Evolutionary conservation across 768 basidiomycete genomes (phyloP).

Genomic region (Tylopilus intermedius): DNA sequence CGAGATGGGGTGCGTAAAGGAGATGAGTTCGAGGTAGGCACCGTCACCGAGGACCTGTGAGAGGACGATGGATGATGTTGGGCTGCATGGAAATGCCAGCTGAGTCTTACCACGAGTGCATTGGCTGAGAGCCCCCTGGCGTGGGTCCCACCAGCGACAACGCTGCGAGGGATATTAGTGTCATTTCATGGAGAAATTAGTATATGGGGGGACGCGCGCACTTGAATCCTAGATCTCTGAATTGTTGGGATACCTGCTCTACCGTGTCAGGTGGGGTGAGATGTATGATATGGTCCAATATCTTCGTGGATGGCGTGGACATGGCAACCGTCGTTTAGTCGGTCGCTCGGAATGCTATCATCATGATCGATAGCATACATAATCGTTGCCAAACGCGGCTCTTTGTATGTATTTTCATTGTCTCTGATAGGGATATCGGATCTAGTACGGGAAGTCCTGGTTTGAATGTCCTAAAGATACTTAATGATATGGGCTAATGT

Average conservation of each 20-base stretch:
- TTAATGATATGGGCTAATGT: not conserved
- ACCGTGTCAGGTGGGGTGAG: conserved; percentile 63
- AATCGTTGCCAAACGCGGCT: no score
- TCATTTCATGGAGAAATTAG: not conserved
- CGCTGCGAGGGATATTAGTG: conserved; percentile 35
- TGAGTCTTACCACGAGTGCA: conserved; percentile 49
- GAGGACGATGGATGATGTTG: not conserved
- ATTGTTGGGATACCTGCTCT: conserved; percentile 44
- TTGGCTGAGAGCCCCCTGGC: conserved; percentile 60
- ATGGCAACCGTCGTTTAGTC: conserved; percentile 6
- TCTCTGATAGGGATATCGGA: not conserved
- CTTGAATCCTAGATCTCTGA: conserved; percentile 63
- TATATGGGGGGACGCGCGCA: conserved; percentile 25
- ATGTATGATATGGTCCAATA: conserved; percentile 67
- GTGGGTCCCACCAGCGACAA: conserved; percentile 63
- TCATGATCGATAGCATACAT: no score
- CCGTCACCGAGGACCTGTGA: conserved; percentile 37
- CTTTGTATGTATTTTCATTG: not conserved
- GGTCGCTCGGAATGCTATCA: not conserved
- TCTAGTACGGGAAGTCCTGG: not conserved
- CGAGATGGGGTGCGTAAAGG: conserved; percentile 52
- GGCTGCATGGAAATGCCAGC: not conserved
- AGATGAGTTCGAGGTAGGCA: conserved; percentile 64
- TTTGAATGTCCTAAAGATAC: not conserved
- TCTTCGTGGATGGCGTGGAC: conserved; percentile 35